Evolutionary conservation across 2,329 filamentous ascomycete species (phyloP).

Genomic region (Podosphaera fusca): DNA sequence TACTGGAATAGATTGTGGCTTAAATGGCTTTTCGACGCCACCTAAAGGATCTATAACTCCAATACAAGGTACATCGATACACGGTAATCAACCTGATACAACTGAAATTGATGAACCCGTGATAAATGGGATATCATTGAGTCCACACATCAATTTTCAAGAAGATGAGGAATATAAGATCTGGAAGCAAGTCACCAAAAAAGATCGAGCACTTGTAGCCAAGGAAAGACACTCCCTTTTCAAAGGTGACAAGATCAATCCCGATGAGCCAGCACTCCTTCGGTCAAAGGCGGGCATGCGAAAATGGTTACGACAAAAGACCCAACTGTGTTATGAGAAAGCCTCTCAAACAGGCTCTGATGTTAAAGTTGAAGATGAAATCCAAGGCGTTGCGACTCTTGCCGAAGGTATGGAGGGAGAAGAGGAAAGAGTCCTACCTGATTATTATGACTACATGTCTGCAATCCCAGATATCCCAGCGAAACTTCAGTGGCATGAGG

Average conservation of each 20-base stretch:
- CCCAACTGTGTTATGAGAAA: slow-evolving; percentile 32
- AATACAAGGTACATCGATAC: slow-evolving; percentile 39
- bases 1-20: slow-evolving; percentile 44
- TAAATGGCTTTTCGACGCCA: slow-evolving; percentile 69
- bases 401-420: slow-evolving; percentile 81
- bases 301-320: slow-evolving; percentile 59
- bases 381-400: slow-evolving; percentile 45
- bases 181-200: slow-evolving; percentile 98
- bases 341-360: slow-evolving; percentile 22
- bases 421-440: slow-evolving; percentile 63
- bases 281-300: slow-evolving; percentile 76
- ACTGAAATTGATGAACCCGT: slow-evolving; percentile 73
- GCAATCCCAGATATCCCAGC: slow-evolving; percentile 65
- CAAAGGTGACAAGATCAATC: slow-evolving; percentile 60
- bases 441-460: slow-evolving; percentile 80
- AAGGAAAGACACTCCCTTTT: slow-evolving; percentile 75
- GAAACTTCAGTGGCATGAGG: slow-evolving; percentile 68
- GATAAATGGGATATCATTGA: slow-evolving; percentile 39
- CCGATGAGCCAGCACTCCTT: slow-evolving; percentile 69
- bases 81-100: slow-evolving; percentile 53
- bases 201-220: slow-evolving; percentile 66
- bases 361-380: slow-evolving; percentile 22
- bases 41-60: slow-evolving; percentile 57
- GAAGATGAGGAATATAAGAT: slow-evolving; percentile 91
- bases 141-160: slow-evolving; percentile 51